Percentiles rank a stretch among this genome's conserved stretches.
Evolutionary conservation across 345 rosid species (phyloP).

Genomic region (Pugionium dolabratum): DNA sequence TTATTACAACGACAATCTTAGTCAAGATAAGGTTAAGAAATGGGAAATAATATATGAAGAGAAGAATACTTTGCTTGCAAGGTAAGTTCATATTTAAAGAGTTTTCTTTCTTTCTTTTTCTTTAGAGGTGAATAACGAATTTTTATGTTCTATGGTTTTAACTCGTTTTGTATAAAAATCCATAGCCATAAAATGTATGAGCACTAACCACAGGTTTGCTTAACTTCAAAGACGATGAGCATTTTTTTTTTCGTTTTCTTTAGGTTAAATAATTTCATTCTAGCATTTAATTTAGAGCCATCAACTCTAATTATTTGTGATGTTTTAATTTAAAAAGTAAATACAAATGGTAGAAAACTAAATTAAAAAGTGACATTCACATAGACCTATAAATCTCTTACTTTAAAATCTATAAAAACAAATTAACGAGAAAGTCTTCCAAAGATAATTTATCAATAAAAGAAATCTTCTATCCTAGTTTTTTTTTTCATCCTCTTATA

Average conservation of each 20-base stretch:
- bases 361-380: too few relatives aligned
- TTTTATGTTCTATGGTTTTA: slow-evolving; percentile 28
- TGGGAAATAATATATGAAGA: slow-evolving; percentile 34
- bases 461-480: too few relatives aligned
- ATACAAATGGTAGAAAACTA: too few relatives aligned
- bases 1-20: slow-evolving; percentile 23
- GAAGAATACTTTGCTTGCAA: slow-evolving; percentile 43
- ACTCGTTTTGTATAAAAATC: slow-evolving; percentile 20
- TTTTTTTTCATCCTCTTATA: too few relatives aligned
- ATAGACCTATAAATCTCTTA: too few relatives aligned
- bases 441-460: too few relatives aligned
- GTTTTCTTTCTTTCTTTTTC: slow-evolving; percentile 30
- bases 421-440: too few relatives aligned
- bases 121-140: slow-evolving; percentile 42
- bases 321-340: too few relatives aligned
- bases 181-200: slow-evolving; percentile 14
- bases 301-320: too few relatives aligned
- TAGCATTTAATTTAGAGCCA: too few relatives aligned
- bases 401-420: too few relatives aligned
- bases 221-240: slow-evolving; percentile 29
- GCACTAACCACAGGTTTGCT: slow-evolving; percentile 36
- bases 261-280: too few relatives aligned
- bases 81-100: slow-evolving; percentile 41
- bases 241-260: background rate
- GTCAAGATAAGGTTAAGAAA: slow-evolving; percentile 35